Conservation (phyloP, 2,329 filamentous ascomycete genomes). For the Emergomyces pasteurianus region DNA sequence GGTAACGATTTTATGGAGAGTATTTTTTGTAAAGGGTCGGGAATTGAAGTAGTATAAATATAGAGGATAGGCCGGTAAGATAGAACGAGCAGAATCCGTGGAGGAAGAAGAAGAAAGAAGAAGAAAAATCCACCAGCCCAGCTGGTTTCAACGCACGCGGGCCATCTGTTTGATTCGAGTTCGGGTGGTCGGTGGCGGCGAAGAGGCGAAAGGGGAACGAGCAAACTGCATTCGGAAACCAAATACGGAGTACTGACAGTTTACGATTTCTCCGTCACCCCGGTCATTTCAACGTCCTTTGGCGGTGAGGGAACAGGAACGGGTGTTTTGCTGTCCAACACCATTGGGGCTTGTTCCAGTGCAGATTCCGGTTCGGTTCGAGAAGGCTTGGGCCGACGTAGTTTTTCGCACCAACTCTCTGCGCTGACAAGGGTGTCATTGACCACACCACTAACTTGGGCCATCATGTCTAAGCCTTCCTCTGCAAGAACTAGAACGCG, state of each 20-base stretch:
- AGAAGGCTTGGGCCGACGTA: constrained; percentile 43
- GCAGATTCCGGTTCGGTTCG: background rate
- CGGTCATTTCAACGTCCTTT: constrained; percentile 27
- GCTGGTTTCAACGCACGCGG: background rate
- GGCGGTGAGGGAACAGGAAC: constrained; percentile 13
- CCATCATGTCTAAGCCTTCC: constrained; percentile 89
- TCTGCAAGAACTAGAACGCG: constrained; percentile 74
- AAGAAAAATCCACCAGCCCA: background rate
- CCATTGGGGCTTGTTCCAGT: background rate
- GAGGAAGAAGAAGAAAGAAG: too few relatives aligned
- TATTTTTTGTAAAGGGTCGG: background rate
- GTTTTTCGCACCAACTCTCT: constrained; percentile 76
- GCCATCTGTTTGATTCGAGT: background rate
- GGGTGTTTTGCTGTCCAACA: constrained; percentile 8
- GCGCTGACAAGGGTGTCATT: constrained; percentile 83
- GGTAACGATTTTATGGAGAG: background rate
- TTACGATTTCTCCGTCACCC: constrained; percentile 20
- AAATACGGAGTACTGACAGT: background rate
- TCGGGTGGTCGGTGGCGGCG: background rate
- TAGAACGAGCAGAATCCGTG: background rate
- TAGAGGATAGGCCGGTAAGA: background rate
- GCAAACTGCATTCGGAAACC: background rate
- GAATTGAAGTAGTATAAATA: background rate
- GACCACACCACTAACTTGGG: constrained; percentile 75
- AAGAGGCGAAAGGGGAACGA: background rate